Base-by-base conservation (phyloP, 176 grass and related monocot genomes). In the Zoysia japonica region DNA sequence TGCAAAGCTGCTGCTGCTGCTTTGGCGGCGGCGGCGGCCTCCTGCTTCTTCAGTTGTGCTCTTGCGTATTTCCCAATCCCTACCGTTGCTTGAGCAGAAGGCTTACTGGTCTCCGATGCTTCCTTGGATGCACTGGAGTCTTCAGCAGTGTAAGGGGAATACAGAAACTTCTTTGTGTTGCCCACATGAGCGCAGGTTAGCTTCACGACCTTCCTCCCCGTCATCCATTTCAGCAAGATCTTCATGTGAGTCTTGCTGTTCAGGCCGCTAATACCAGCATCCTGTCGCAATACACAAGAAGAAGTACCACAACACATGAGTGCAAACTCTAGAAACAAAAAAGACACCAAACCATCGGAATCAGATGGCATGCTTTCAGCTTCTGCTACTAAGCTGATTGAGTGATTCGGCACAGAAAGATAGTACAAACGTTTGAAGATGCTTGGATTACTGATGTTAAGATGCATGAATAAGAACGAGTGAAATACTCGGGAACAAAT, bases 171-270 rank as follows among this genome's bases (percentile, higher is more conserved):
- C 68, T 85, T 94, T 7, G 86, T 36, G 77, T 79, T 84, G 16
- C 89, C 86, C 7, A 85, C 65, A 1, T 72, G 89, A 19, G 60
- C 49, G 7, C 86, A 94, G 43, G 49, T 40, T 40, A 94, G 75
- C 76, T 89, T 94, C 7, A 94, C 71, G 43, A 89, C 54, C 38
- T 75, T 84, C 59, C 89, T 74, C 17, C 86, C 92, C 14, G 80
- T 85, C 89, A 94, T 94, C 89, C 92, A 94, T 82, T 94, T 94
- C 67, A 94, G 86, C 77, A 94, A 4, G 36, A 94, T 81, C 75
- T 94, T 94, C 92, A 91, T 91, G 66, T 94, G 89, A 11, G 92
- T 94, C 80, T 94, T 94, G 64, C 92, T 94, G 53, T 89, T 89
- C 60, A 94, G 53, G 51, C 92, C 86, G 52, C 43, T 17, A n/a